These are phyloP conservation scores for Wallemia hederae DNA, from an alignment of 1,284 basidiomycete genomes.

Conservation along the genomic window DNA sequence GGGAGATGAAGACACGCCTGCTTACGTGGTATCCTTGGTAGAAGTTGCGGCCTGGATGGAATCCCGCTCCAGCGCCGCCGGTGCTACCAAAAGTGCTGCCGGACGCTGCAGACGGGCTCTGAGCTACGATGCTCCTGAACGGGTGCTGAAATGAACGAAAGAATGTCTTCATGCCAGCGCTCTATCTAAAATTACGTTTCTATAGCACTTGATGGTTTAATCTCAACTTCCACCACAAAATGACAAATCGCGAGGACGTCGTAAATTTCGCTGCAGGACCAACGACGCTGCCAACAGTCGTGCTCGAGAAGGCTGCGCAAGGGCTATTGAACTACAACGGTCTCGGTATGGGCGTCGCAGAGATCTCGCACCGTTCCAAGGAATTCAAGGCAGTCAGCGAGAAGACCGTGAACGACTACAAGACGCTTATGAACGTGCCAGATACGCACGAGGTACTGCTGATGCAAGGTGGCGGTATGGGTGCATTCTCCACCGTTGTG, in stretches of 20 bases:
- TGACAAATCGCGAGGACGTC: constrained; percentile 12
- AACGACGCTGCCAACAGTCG: constrained; percentile 50
- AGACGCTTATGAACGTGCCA: constrained; percentile 47
- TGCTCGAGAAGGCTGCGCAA: constrained; percentile 42
- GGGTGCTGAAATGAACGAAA: constrained; percentile 1
- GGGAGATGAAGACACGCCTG: constrained; percentile 4
- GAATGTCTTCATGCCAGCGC: neutral
- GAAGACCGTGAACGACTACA: constrained; percentile 11
- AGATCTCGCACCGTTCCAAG: constrained; percentile 72
- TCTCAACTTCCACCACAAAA: neutral
- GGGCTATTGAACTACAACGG: constrained; percentile 57
- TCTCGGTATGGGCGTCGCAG: constrained; percentile 74
- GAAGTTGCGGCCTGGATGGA: constrained; percentile 34
- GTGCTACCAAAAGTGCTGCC: constrained; percentile 9
- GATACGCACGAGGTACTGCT: constrained; percentile 61
- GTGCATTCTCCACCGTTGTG: constrained; percentile 65
- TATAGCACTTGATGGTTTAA: neutral
- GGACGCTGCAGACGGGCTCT: neutral
- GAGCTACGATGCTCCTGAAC: neutral
- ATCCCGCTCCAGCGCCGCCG: constrained; percentile 34
- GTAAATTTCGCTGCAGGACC: constrained; percentile 82
- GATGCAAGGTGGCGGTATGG: constrained; percentile 67
- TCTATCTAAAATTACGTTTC: neutral
- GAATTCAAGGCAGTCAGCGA: constrained; percentile 25
- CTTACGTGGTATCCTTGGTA: constrained; percentile 23